These are phyloP conservation scores for Debaryomyces psychrophilus DNA, from an alignment of 1,139 yeast genomes.

Conservation along the genomic window DNA sequence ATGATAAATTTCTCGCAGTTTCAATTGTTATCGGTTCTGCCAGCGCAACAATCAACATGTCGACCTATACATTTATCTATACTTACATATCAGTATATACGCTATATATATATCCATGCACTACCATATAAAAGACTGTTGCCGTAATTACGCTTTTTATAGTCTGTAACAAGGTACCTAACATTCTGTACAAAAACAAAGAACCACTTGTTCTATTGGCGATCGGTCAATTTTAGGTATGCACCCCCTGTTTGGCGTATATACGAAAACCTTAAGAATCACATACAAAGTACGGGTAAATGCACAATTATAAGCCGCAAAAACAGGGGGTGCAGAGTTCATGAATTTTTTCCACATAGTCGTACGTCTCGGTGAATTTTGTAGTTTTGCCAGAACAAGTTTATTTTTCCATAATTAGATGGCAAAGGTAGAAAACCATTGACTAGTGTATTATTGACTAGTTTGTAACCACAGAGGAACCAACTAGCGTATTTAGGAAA, in stretches of 20 bases:
- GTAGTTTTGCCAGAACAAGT: background rate
- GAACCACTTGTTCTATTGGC: background rate
- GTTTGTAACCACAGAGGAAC: background rate
- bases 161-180: no score
- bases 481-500: background rate
- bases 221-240: background rate
- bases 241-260: conserved; percentile 8
- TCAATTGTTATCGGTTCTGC: background rate
- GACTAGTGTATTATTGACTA: background rate
- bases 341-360: conserved; percentile 2
- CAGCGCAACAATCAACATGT: background rate
- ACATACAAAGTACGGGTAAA: conserved; percentile 6
- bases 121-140: no score
- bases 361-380: conserved; percentile 6
- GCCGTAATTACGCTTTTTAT: no score
- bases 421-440: background rate
- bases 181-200: background rate
- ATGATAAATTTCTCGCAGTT: background rate
- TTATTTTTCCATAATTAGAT: conserved; percentile 6
- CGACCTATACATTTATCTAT: background rate
- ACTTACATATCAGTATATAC: background rate
- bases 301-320: conserved; percentile 1
- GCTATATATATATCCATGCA: background rate
- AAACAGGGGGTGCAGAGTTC: conserved; percentile 9
- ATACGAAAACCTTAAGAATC: conserved; percentile 4